Evolutionary conservation across 2,329 filamentous ascomycete species (phyloP), one percentile per base, ranked within the genome.

Genomic region (Fusarium sp.): DNA sequence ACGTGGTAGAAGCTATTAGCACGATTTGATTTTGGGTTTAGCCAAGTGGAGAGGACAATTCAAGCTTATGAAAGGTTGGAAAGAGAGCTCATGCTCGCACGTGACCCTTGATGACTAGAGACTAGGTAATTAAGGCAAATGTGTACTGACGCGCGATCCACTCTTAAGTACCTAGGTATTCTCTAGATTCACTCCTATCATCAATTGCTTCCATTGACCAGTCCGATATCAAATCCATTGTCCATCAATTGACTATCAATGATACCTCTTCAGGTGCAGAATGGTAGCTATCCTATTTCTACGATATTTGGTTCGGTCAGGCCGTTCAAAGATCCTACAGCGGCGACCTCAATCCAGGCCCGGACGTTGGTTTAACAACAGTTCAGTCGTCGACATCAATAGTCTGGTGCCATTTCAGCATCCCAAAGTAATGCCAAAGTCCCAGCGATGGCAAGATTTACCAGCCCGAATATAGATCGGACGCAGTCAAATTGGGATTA

Each of bases 341-440:
- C 51, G 44, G 57, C 48, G 49, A 62, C 46, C 43, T 22, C 55
- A 33, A 37, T 13, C 27, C 35, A 55, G 23, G n/a, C 27, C 35
- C 27, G 20, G n/a, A 17, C 27, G 22, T 41, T 41, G 45, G 44
- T 56, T 49, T 33, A 48, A 49, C 27, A 55, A 56, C 39, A 45
- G 20, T 35, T 43, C 43, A 53, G 48, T 35, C n/a, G 19, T 40
- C 53, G 41, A 71, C 54, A 73, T 69, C 62, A 63, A 47, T 44
- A 35, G 22, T 30, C 15, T 45, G 46, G n/a, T 35, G 25, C 22
- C 27, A 35, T 46, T 64, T 50, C 43, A 45, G 46, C 32, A 30
- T n/a, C 22, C 35, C 40, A 32, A 53, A 32, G 32, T 10, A 25
- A 46, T 46, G 51, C 41, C 52, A 49, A 59, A 41, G 39, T 47